Base-by-base conservation (phyloP, 1,284 basidiomycete species). In the Pseudozyma tsukubaensis region DNA sequence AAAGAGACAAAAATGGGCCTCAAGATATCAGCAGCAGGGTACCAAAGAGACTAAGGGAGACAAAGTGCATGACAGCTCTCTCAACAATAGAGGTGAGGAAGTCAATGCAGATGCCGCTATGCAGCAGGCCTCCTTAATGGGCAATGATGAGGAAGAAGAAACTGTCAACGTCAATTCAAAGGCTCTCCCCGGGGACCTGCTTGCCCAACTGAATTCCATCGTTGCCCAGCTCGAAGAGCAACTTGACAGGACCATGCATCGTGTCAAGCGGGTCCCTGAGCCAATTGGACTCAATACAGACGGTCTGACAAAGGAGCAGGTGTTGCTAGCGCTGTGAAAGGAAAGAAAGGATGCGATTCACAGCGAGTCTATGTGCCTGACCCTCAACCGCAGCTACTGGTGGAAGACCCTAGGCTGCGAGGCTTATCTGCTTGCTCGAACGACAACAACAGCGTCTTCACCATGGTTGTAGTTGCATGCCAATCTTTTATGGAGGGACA, bases 251-350 rank as follows among this genome's bases (percentile, higher is more conserved):
- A 49, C 13, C 11, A 49, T 49, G 47, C 24, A 12, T 32, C 47
- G 16, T 9, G 32, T 49, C 16, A 16, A 49, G 16, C 13, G 34
- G 4, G 34, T 49, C 35, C 47, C 47, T 34, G 47, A 49, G 47
- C 47, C 47, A n/a, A 34, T 49, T 35, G 47, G 47, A 34, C 47
- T 49, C 10, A 32, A 49, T 21, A 19, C n/a, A n/a, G n/a, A n/a
- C n/a, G n/a, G n/a, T n/a, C n/a, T n/a, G n/a, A n/a, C n/a, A n/a
- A n/a, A n/a, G n/a, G n/a, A n/a, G n/a, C n/a, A n/a, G n/a, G n/a
- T n/a, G n/a, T n/a, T n/a, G n/a, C n/a, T n/a, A n/a, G n/a, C n/a
- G n/a, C n/a, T n/a, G n/a, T n/a, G n/a, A n/a, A n/a, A n/a, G n/a
- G n/a, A n/a, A n/a, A n/a, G n/a, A n/a, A n/a, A n/a, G n/a, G n/a